These are phyloP conservation scores for Setomelanomma holmii DNA, from an alignment of 2,329 filamentous ascomycete species.

Conservation along the genomic window DNA sequence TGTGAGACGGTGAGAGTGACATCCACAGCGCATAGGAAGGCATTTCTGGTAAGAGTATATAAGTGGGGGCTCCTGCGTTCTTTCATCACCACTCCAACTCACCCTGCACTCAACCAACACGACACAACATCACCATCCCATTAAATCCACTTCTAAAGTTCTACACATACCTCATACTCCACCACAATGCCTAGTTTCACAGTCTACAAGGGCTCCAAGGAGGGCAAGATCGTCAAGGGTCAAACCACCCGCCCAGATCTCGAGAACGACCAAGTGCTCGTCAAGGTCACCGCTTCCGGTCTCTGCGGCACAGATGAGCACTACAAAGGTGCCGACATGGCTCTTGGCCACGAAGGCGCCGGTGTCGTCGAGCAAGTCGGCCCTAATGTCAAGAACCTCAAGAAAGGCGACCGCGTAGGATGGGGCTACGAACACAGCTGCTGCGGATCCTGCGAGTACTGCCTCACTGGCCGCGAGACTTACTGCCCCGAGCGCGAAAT, in stretches of 20 bases:
- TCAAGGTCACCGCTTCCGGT: constrained; percentile 71
- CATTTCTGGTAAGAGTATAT: background rate
- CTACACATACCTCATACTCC: too few species aligned
- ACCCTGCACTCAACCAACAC: background rate
- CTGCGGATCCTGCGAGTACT: constrained; percentile 56
- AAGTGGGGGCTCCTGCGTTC: background rate
- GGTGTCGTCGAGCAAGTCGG: constrained; percentile 60
- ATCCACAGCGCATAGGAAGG: background rate
- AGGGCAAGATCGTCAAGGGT: constrained; percentile 62
- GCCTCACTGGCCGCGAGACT: constrained; percentile 53
- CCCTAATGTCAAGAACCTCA: constrained; percentile 54
- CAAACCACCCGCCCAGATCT: constrained; percentile 56
- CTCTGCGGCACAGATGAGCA: constrained; percentile 68
- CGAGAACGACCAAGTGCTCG: constrained; percentile 62
- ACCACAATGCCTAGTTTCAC: constrained; percentile 59
- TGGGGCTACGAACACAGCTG: constrained; percentile 58
- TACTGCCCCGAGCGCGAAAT: constrained; percentile 53
- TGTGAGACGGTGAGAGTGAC: background rate
- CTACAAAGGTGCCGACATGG: constrained; percentile 54
- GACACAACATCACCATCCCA: background rate
- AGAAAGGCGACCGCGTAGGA: constrained; percentile 60
- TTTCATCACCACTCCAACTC: background rate
- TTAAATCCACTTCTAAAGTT: background rate
- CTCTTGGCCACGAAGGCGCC: constrained; percentile 63
- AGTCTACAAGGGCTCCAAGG: constrained; percentile 68